phyloP scores from a whole-genome alignment of 192 early-diverging fungal genomes.

The Rhizophlyctis rosea region DNA sequence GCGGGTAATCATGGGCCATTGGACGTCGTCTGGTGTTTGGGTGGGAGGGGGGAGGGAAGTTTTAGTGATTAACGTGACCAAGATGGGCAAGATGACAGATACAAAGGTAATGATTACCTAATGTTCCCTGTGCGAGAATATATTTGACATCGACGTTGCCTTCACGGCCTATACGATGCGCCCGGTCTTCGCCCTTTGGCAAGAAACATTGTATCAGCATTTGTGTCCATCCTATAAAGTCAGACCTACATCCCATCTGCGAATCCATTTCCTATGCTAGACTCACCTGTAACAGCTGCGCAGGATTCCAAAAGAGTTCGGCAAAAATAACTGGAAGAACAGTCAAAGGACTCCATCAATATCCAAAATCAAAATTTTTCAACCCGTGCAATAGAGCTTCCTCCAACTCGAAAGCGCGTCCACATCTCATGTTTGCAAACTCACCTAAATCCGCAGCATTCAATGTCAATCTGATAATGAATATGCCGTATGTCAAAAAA shows the following conservation, averaged over 20 bases:
- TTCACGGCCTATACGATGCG: constrained; percentile 44
- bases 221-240: too few species aligned
- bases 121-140: constrained; percentile 37
- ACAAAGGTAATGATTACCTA: constrained; percentile 26
- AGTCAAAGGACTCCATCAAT: too few species aligned
- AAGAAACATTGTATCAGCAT: too few species aligned
- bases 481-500: neutral
- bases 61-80: neutral
- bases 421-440: too few species aligned
- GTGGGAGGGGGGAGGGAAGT: neutral
- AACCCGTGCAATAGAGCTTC: too few species aligned
- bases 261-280: too few species aligned
- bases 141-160: constrained; percentile 47
- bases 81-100: constrained; percentile 1
- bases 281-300: constrained; percentile 36
- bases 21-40: constrained; percentile 32
- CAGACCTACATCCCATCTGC: too few species aligned
- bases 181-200: constrained; percentile 39
- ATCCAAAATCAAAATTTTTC: too few species aligned
- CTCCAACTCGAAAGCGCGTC: too few species aligned
- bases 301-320: constrained; percentile 53
- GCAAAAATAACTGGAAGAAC: constrained; percentile 44
- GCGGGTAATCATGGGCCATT: constrained; percentile 40
- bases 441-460: constrained; percentile 39
- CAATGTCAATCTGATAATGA: constrained; percentile 39